phyloP scores from a whole-genome alignment of 2,329 filamentous ascomycete genomes.

The Daldinia eschscholtzii region DNA sequence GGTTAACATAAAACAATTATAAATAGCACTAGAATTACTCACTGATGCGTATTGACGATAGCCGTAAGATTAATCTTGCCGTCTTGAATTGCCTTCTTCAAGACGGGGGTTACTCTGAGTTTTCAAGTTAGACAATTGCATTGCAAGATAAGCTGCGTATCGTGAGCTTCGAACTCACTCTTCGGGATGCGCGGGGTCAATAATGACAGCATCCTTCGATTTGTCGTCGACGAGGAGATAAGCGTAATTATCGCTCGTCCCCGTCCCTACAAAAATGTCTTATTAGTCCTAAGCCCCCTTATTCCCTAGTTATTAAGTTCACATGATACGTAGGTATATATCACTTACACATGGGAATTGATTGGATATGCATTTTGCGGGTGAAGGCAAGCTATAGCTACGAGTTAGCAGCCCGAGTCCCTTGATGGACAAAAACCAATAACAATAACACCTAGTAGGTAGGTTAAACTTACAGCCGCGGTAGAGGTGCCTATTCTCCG shows the following conservation, averaged over 20 bases:
- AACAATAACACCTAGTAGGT: too few relatives aligned
- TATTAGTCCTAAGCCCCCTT: conserved; percentile 17
- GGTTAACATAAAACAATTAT: too few relatives aligned
- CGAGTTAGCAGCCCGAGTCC: conserved; percentile 30
- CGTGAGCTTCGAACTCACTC: conserved; percentile 67
- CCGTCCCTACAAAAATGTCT: conserved; percentile 70
- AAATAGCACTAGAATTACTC: too few relatives aligned
- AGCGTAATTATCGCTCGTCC: conserved; percentile 84
- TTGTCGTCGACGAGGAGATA: conserved; percentile 85
- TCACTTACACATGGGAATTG: conserved; percentile 86
- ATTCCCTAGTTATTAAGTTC: neutral
- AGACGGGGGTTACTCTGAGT: conserved; percentile 68
- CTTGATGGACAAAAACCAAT: conserved; percentile 35
- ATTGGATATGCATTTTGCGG: conserved; percentile 84
- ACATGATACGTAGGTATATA: neutral
- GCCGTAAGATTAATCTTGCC: conserved; percentile 85
- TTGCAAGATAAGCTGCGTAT: neutral
- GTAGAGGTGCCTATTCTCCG: conserved; percentile 51
- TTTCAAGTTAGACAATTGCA: conserved; percentile 13
- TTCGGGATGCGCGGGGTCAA: conserved; percentile 82
- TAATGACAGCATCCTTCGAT: conserved; percentile 80
- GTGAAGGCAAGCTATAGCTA: conserved; percentile 50
- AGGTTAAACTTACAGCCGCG: conserved; percentile 49
- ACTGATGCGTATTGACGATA: conserved; percentile 99
- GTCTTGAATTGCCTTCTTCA: conserved; percentile 78